phyloP scores from a whole-genome alignment of 2,329 filamentous ascomycete genomes.

The Fusarium citri region DNA sequence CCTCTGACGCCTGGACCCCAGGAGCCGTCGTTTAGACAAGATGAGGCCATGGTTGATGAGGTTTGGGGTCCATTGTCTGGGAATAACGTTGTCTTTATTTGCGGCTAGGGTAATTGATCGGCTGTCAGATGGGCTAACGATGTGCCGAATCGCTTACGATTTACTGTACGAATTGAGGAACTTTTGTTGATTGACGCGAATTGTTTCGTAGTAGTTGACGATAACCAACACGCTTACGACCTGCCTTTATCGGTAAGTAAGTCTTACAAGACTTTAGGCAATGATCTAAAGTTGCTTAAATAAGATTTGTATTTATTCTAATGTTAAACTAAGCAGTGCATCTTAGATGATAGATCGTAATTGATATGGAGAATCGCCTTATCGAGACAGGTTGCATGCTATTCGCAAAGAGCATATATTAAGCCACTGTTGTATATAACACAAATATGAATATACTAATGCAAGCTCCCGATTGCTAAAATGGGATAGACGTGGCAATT shows the following conservation, averaged over 20 bases:
- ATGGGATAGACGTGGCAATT: not conserved
- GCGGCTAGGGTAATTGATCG: conserved; percentile 1
- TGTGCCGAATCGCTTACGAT: conserved; percentile 6
- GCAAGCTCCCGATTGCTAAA: too few species aligned
- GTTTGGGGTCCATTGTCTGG: not conserved
- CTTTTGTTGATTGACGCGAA: not conserved
- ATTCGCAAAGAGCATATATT: not conserved
- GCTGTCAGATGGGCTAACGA: conserved; percentile 21
- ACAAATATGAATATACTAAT: too few species aligned
- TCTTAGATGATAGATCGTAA: not conserved
- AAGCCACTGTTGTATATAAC: not conserved
- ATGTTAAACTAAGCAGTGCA: not conserved
- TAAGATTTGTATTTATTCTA: rapidly evolving
- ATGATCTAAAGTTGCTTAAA: not conserved
- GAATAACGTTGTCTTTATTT: not conserved
- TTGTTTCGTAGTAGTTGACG: not conserved
- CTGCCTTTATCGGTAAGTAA: not conserved
- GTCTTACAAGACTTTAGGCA: not conserved
- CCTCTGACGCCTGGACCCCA: conserved; percentile 59
- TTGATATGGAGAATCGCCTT: not conserved
- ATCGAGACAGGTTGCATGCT: rapidly evolving
- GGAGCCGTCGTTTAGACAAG: conserved; percentile 51
- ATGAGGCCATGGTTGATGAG: conserved; percentile 34
- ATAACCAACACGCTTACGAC: not conserved
- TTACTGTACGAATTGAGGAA: not conserved